Percentiles rank a stretch among this genome's conserved stretches.
phyloP scores from a whole-genome alignment of 352 stramenopile genomes.

The Pythium graminicola region DNA sequence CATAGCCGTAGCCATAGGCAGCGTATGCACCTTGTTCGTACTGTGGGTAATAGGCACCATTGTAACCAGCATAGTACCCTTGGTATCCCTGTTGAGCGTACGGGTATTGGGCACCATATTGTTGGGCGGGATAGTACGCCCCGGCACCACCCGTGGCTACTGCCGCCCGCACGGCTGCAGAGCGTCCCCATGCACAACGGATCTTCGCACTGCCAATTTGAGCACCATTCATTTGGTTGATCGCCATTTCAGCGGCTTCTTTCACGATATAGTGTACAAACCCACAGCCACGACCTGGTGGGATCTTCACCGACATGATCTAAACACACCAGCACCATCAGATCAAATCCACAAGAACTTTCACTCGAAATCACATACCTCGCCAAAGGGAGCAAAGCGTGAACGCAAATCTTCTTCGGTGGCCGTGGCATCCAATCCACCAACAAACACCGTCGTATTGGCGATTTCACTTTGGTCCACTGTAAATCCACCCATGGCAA shows the following conservation, averaged over 20 bases:
- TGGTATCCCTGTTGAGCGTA: slow-evolving; percentile 29
- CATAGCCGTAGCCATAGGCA: slow-evolving; percentile 37
- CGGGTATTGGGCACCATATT: slow-evolving; percentile 33
- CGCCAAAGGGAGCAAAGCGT: slow-evolving; percentile 71
- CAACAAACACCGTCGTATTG: slow-evolving; percentile 91
- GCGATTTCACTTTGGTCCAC: slow-evolving; percentile 47
- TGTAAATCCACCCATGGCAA: slow-evolving; percentile 7
- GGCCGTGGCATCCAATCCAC: slow-evolving; percentile 70
- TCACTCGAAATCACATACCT: slow-evolving; percentile 32
- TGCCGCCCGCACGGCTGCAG: slow-evolving; percentile 44
- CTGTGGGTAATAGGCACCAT: slow-evolving; percentile 47
- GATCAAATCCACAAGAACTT: neutral
- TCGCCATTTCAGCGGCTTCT: slow-evolving; percentile 78
- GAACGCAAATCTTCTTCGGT: slow-evolving; percentile 82
- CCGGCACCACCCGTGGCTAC: slow-evolving; percentile 7
- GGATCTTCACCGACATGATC: slow-evolving; percentile 80
- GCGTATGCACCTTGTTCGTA: slow-evolving; percentile 34
- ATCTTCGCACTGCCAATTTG: slow-evolving; percentile 77
- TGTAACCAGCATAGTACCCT: slow-evolving; percentile 44
- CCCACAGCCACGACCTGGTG: slow-evolving; percentile 82
- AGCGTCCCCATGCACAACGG: slow-evolving; percentile 84
- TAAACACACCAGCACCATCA: slow-evolving; percentile 6
- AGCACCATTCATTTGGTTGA: slow-evolving; percentile 85
- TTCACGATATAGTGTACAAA: slow-evolving; percentile 88
- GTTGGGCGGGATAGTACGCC: slow-evolving; percentile 53